A percentile compares a stretch with the other conserved stretches of the same genome.
phyloP scores from a whole-genome alignment of 257 asterid genomes.

The Coffea eugenioides region DNA sequence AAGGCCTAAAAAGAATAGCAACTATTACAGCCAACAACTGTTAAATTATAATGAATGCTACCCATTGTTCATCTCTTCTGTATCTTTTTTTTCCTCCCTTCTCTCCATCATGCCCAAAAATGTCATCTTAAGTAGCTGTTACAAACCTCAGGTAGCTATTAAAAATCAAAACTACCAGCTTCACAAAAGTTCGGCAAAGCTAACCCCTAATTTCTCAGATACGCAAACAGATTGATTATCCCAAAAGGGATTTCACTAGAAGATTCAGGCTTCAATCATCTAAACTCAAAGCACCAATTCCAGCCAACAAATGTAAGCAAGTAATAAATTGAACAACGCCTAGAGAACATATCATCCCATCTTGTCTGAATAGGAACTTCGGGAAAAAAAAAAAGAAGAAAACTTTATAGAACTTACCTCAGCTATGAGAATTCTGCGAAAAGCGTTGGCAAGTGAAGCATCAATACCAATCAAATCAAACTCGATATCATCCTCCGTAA shows the following conservation, averaged over 20 bases:
- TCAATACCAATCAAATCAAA: constrained; percentile 93
- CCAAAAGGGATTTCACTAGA: background rate
- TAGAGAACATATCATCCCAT: background rate
- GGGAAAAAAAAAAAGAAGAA: no score
- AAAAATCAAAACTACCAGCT: background rate
- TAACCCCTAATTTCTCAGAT: background rate
- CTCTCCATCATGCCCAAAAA: background rate
- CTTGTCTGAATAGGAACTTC: background rate
- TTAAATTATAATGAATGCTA: background rate
- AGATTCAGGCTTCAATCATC: background rate
- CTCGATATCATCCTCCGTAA: constrained; percentile 64
- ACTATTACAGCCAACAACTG: background rate
- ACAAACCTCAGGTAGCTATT: background rate
- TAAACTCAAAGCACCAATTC: background rate
- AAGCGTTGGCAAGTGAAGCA: constrained; percentile 87
- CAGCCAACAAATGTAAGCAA: background rate
- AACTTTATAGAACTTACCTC: constrained; percentile 46
- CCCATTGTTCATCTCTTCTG: background rate
- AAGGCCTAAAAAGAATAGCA: background rate
- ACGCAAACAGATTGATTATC: background rate
- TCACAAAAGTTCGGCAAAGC: background rate
- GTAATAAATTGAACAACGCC: background rate
- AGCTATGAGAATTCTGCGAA: constrained; percentile 85
- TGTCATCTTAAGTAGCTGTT: background rate
- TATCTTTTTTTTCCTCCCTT: no score